Evolutionary conservation across 2,329 filamentous ascomycete genomes (phyloP).

Genomic region (Leptographium lundbergii): DNA sequence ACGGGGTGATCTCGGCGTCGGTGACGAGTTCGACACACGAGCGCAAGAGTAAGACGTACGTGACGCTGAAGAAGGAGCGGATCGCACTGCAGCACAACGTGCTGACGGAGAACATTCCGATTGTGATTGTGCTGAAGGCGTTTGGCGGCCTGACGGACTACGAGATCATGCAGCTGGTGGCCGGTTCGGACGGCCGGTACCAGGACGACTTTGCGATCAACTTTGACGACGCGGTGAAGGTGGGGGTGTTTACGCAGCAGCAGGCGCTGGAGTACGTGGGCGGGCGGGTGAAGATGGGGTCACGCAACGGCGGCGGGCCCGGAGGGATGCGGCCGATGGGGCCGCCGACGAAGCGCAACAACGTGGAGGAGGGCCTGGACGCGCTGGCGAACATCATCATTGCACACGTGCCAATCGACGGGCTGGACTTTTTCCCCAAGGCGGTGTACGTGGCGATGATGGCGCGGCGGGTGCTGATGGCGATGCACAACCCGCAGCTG

Average conservation of each 20-base stretch:
- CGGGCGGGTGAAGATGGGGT: slow-evolving; percentile 73
- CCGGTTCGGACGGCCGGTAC: slow-evolving; percentile 75
- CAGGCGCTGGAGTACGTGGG: slow-evolving; percentile 93
- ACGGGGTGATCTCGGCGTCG: slow-evolving; percentile 85
- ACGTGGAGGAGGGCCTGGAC: slow-evolving; percentile 84
- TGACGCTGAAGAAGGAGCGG: slow-evolving; percentile 84
- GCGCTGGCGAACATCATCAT: slow-evolving; percentile 87
- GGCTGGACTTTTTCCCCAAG: slow-evolving; percentile 92
- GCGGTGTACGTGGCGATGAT: slow-evolving; percentile 94
- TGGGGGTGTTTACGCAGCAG: slow-evolving; percentile 81
- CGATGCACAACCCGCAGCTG: slow-evolving; percentile 73
- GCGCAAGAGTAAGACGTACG: slow-evolving; percentile 94
- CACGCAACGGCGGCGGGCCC: slow-evolving; percentile 31
- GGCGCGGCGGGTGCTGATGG: slow-evolving; percentile 92
- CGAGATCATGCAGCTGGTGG: slow-evolving; percentile 84
- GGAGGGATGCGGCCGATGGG: slow-evolving; percentile 19
- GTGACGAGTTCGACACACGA: slow-evolving; percentile 97
- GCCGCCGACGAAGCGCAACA: slow-evolving; percentile 53
- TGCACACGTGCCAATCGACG: slow-evolving; percentile 83
- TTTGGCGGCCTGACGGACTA: slow-evolving; percentile 89
- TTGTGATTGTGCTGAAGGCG: slow-evolving; percentile 85
- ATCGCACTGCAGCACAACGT: slow-evolving; percentile 89
- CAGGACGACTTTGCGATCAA: slow-evolving; percentile 94
- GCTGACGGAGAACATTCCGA: slow-evolving; percentile 83
- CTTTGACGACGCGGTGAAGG: slow-evolving; percentile 80